Evolutionary conservation across 2,329 filamentous ascomycete species (phyloP).

Genomic region (Fusarium succisae): DNA sequence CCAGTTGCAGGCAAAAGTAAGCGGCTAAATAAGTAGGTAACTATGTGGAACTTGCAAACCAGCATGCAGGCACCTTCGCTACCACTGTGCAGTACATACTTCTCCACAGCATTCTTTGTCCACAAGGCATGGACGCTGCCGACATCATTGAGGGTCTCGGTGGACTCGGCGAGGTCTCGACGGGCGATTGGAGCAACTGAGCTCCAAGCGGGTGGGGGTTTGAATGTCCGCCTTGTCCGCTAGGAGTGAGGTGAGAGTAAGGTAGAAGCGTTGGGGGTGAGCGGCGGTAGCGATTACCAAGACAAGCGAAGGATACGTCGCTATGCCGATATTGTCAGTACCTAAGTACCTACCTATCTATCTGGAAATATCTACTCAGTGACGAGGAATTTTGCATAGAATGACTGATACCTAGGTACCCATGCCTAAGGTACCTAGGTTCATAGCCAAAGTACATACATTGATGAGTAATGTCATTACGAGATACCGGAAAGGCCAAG

Average conservation of each 20-base stretch:
- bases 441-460: background rate
- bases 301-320: slow-evolving; percentile 19
- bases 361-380: background rate
- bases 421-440: background rate
- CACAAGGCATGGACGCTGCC: slow-evolving; percentile 19
- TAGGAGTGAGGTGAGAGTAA: slow-evolving; percentile 13
- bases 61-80: background rate
- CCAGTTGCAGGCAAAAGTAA: slow-evolving; percentile 12
- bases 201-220: slow-evolving; percentile 22
- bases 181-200: slow-evolving; percentile 26
- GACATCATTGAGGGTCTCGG: slow-evolving; percentile 38
- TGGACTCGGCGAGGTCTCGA: slow-evolving; percentile 33
- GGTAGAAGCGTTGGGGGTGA: slow-evolving; percentile 9
- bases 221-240: slow-evolving; percentile 11
- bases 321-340: slow-evolving; percentile 1
- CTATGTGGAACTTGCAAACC: background rate
- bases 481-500: background rate
- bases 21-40: slow-evolving; percentile 24
- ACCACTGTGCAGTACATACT: background rate
- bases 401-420: background rate
- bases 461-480: background rate
- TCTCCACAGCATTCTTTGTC: slow-evolving; percentile 34
- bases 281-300: slow-evolving; percentile 29
- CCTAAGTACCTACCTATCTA: background rate
- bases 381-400: slow-evolving; percentile 2